Base-by-base conservation (phyloP, 2,329 filamentous ascomycete species). In the Phyllosticta citriasiana region DNA sequence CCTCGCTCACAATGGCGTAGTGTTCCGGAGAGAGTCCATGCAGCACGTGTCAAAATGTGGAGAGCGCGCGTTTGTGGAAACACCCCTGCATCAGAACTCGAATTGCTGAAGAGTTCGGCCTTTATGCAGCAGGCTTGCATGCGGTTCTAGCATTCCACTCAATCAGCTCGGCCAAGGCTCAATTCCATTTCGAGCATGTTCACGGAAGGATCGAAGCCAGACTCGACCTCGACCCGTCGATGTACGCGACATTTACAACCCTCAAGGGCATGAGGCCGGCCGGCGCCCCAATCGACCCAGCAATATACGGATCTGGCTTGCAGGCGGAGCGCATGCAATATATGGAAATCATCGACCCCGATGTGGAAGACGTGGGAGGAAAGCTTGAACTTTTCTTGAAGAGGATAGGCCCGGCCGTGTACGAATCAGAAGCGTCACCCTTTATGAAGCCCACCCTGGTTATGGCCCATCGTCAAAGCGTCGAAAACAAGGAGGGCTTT, bases 11-110 rank as follows among this genome's bases (percentile, higher is more conserved):
- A 50, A 59, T 10, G 40, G 9, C 10, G 4, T 27, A 67, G 54
- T 86, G 83, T 66, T 85, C 83, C 8, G 80, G 81, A 35, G 82
- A 82, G 22, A 84, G 77, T 50, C 83, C 83, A 16, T 86, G 83
- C 68, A 80, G 74, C 26, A 83, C 82, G 9, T 86, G 83, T 64
- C 76, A 76, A 57, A 80, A 79, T 63, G 80, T 86, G n/a, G 82
- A 84, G 66, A 82, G 79, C 62, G 83, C 83, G 40, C 77, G 83
- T 51, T 66, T 85, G 22, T 86, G 83, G 83, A 85, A 84, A 66
- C 77, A 81, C 62, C 80, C 78, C 7, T 86, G 83, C 65, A 78
- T 85, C 53, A 77, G 83, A 14, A 83, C 81, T 19, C 79, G 80
- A 24, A 78, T 86, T 57, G 78, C 79, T 4, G 82, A 84, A 50